A percentile compares a stretch with the other conserved stretches of the same genome.
phyloP scores from a whole-genome alignment of 1,284 basidiomycete genomes.

The Leccinum holopus region DNA sequence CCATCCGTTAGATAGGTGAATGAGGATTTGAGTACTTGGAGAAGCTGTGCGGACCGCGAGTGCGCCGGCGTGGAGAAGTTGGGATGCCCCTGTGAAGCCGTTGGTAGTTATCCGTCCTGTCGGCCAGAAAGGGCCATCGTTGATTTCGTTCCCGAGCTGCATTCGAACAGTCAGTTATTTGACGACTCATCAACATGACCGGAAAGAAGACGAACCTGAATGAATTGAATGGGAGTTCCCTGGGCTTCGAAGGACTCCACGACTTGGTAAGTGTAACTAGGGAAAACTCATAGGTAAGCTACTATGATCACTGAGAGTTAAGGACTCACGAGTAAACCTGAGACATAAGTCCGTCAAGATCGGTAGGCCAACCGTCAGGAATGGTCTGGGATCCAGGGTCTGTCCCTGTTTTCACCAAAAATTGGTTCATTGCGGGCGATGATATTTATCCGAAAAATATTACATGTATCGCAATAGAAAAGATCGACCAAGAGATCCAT shows the following conservation, averaged over 20 bases:
- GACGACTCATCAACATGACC: neutral
- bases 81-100: conserved; percentile 10
- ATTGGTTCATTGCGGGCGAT: neutral
- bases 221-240: conserved; percentile 15
- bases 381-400: conserved; percentile 16
- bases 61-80: conserved; percentile 20
- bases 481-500: conserved; percentile 19
- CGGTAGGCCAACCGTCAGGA: conserved; percentile 17
- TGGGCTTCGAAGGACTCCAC: conserved; percentile 16
- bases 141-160: conserved; percentile 21
- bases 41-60: conserved; percentile 17
- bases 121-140: conserved; percentile 19
- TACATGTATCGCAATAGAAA: conserved; percentile 18
- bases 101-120: conserved; percentile 11
- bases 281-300: neutral
- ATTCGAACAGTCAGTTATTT: conserved; percentile 1
- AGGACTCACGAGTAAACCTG: conserved; percentile 14
- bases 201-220: conserved; percentile 13
- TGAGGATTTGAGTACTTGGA: conserved; percentile 10
- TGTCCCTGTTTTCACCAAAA: conserved; percentile 3
- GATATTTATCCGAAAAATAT: neutral
- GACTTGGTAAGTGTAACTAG: conserved; percentile 15
- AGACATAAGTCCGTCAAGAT: conserved; percentile 9
- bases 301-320: neutral
- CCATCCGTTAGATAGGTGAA: conserved; percentile 19